These are phyloP conservation scores for Brettanomyces nanus DNA, from an alignment of 805 yeast genomes.

Conservation along the genomic window DNA sequence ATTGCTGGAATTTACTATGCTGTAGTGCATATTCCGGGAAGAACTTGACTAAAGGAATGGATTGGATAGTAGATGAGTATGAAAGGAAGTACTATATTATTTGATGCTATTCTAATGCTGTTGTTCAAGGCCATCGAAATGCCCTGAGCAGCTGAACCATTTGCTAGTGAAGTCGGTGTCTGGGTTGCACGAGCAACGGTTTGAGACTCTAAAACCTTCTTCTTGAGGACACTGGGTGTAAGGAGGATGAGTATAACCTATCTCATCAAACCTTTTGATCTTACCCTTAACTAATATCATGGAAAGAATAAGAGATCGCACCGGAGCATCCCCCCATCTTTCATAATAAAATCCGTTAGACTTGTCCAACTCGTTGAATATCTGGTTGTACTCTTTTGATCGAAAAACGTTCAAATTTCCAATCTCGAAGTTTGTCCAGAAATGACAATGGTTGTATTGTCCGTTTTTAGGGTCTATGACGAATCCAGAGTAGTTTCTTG, in stretches of 20 bases:
- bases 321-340: slow-evolving; percentile 92
- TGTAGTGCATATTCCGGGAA: slow-evolving; percentile 43
- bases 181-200: slow-evolving; percentile 67
- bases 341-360: slow-evolving; percentile 86
- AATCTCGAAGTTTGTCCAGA: slow-evolving; percentile 85
- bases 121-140: slow-evolving; percentile 12
- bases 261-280: slow-evolving; percentile 66
- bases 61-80: slow-evolving; percentile 36
- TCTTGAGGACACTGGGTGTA: slow-evolving; percentile 74
- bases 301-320: slow-evolving; percentile 61
- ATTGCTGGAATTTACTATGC: slow-evolving; percentile 33
- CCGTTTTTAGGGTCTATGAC: slow-evolving; percentile 50
- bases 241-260: slow-evolving; percentile 77
- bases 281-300: slow-evolving; percentile 59
- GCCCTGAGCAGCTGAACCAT: slow-evolving; percentile 29
- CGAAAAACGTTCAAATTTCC: slow-evolving; percentile 69
- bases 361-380: slow-evolving; percentile 61
- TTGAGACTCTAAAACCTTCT: slow-evolving; percentile 38
- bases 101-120: slow-evolving; percentile 2
- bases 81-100: slow-evolving; percentile 29
- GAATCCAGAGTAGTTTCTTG: slow-evolving; percentile 46
- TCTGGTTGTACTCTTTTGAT: slow-evolving; percentile 51
- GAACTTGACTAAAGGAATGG: slow-evolving; percentile 31
- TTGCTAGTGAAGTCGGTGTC: slow-evolving; percentile 60
- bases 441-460: slow-evolving; percentile 69